These are phyloP conservation scores for Zasmidium citrigriseum DNA, from an alignment of 2,329 filamentous ascomycete genomes.

Conservation along the genomic window DNA sequence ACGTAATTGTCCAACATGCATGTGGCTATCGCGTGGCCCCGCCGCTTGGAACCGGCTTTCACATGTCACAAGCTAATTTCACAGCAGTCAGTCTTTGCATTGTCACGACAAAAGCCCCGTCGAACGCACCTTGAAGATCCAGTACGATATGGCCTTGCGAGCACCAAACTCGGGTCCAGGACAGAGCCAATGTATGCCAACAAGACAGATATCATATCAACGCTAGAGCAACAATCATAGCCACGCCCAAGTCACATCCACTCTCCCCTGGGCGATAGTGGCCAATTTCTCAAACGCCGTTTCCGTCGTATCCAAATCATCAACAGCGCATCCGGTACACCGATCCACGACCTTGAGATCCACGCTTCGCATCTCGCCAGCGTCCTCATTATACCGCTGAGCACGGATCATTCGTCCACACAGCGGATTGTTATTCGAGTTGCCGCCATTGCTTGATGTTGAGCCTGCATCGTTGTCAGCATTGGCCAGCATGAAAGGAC, in stretches of 20 bases:
- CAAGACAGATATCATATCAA: neutral
- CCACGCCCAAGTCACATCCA: slow-evolving; percentile 37
- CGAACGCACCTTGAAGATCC: neutral
- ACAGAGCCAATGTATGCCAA: neutral
- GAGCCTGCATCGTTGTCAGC: slow-evolving; percentile 34
- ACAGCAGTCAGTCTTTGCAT: neutral
- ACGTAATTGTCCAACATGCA: neutral
- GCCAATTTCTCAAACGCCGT: slow-evolving; percentile 52
- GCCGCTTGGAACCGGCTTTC: neutral
- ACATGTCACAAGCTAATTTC: neutral
- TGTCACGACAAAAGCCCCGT: neutral
- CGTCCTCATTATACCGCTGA: slow-evolving; percentile 48
- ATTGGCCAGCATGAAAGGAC: slow-evolving; percentile 45
- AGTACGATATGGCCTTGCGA: too few species aligned
- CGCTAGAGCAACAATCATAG: slow-evolving; percentile 9
- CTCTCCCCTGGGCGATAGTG: slow-evolving; percentile 29
- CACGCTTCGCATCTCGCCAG: slow-evolving; percentile 52
- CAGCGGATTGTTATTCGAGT: slow-evolving; percentile 64
- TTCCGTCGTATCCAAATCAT: slow-evolving; percentile 55
- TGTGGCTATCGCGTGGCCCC: too few species aligned
- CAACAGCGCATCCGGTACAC: slow-evolving; percentile 54
- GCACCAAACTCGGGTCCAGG: too few species aligned
- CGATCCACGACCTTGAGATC: slow-evolving; percentile 70
- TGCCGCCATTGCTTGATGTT: slow-evolving; percentile 31
- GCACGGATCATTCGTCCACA: slow-evolving; percentile 70